phyloP scores from a whole-genome alignment of 257 asterid species.

The Henckelia pumila region DNA sequence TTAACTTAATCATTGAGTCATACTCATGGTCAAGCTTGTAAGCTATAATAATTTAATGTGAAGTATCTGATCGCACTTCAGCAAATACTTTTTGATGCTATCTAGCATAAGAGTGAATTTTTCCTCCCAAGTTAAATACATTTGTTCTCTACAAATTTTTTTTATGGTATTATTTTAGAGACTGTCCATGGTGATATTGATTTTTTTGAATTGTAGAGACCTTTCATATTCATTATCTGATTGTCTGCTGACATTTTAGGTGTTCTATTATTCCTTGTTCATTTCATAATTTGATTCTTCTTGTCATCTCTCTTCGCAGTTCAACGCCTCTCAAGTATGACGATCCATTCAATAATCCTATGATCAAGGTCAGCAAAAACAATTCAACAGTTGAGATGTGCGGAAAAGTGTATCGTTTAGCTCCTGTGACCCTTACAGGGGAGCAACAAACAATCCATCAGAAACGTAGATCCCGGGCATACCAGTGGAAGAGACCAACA shows the following conservation, averaged over 20 bases:
- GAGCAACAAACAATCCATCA: constrained; percentile 80
- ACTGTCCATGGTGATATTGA: neutral
- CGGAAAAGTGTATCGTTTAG: constrained; percentile 89
- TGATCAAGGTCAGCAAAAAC: constrained; percentile 82
- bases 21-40: neutral
- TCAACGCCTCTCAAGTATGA: constrained; percentile 87
- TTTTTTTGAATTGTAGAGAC: neutral
- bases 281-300: constrained; percentile 22
- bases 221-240: neutral
- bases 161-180: neutral
- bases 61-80: neutral
- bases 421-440: constrained; percentile 87
- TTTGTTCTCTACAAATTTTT: neutral
- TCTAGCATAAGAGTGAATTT: neutral
- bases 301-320: constrained; percentile 39
- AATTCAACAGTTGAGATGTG: constrained; percentile 94
- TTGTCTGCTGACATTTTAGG: neutral
- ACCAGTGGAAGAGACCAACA: constrained; percentile 99
- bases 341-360: constrained; percentile 94
- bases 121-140: neutral
- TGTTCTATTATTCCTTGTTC: neutral
- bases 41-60: neutral
- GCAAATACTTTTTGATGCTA: no score
- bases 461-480: constrained; percentile 94
- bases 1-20: neutral